Evolutionary conservation across 2,329 filamentous ascomycete genomes (phyloP).

Genomic region (Fusarium haematococcum): DNA sequence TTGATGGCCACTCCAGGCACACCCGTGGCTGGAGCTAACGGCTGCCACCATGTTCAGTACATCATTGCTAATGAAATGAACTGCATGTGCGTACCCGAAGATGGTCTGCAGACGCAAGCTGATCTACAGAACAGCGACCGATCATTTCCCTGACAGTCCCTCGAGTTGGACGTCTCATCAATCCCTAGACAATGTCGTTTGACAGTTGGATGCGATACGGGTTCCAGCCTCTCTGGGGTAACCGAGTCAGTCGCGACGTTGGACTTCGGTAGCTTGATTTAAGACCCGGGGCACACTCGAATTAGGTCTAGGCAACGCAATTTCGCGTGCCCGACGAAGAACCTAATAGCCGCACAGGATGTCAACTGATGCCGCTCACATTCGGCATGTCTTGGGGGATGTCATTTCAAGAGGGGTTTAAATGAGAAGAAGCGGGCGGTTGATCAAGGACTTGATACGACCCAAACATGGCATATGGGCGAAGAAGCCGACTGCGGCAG

Average conservation of each 20-base stretch:
- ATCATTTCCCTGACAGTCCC: not conserved
- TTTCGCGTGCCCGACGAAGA: constrained; percentile 10
- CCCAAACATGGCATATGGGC: not conserved
- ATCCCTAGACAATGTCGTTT: not conserved
- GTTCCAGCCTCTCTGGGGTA: constrained; percentile 17
- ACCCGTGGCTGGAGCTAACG: not conserved
- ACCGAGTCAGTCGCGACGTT: constrained; percentile 26
- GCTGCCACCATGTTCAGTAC: not conserved
- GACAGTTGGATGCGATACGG: not conserved
- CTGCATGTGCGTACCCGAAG: constrained; percentile 2
- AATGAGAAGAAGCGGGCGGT: not conserved
- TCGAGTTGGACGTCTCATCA: not conserved
- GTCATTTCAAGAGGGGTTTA: not conserved
- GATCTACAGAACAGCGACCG: not conserved
- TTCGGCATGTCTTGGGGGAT: not conserved
- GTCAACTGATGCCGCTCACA: constrained; percentile 24
- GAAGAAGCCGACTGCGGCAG: not conserved
- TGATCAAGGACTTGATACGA: not conserved
- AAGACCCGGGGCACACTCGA: constrained; percentile 15
- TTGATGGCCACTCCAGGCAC: constrained; percentile 5
- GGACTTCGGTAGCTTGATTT: constrained; percentile 10
- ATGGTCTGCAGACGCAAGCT: constrained; percentile 3
- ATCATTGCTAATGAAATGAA: constrained; percentile 1
- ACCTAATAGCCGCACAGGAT: constrained; percentile 12
- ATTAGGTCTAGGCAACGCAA: constrained; percentile 20